Base-by-base conservation (phyloP, 306 rosid genomes). In the cucumber (Cucumis sativus) region DNA sequence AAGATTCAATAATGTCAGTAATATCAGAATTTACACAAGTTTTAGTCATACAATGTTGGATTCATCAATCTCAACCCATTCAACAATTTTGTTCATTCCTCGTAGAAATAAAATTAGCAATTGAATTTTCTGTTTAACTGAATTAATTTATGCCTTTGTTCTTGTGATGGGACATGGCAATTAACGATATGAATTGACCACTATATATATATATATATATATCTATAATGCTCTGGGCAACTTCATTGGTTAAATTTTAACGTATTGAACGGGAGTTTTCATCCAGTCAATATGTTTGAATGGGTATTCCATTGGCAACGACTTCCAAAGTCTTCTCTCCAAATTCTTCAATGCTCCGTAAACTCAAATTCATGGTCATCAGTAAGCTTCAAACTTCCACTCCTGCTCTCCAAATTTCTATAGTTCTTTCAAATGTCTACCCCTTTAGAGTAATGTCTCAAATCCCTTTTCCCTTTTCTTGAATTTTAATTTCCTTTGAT, bases 361-460 rank as follows among this genome's bases (percentile, higher is more conserved):
- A 70, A 6, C 35, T 2, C 75, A 69, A 43, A 69, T 43, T 20
- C 75, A 69, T 69, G 75, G 3, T 28, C 13, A 21, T 20, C 2
- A 21, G 6, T 43, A 15, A 15, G 57, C 75, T 43, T 69, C 35
- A n/a, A 70, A 70, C 35, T 8, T n/a, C 23, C 75, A 23, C 3
- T 70, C 58, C 23, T 47, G 13, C 21, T 72, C 39, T 72, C 60
- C 60, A 28, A 4, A 23, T 40, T 60, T 74, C 69, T 77, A 41
- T 47, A 8, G 41, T 72, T 78, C 39, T 55, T n/a, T 43, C 77
- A 83, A 81, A 82, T 92, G 97, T 86, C 97, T 83, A 76, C 97
- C 55, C 96, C 96, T 71, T 90, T 82, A 71, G 93, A 92, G 97
- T 88, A 80, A 77, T 82, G 73, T 62, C 76, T 47, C 77, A 52